Evolutionary conservation across 345 rosid genomes (phyloP), one percentile per base, ranked within the genome.

Genomic region (Nasturtium officinale): DNA sequence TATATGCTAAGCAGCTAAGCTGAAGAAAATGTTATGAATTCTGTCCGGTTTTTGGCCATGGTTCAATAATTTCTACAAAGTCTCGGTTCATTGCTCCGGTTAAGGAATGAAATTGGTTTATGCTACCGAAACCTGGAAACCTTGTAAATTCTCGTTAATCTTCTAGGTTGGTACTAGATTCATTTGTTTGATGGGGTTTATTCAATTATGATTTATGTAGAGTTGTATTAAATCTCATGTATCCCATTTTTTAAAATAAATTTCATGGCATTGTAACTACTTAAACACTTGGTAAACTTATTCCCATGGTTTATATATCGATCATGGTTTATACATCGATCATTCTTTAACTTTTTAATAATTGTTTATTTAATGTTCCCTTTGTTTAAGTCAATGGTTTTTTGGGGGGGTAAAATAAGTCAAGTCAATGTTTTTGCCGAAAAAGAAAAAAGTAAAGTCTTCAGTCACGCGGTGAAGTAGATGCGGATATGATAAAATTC

Each of bases 401-500:
- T 12, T 40, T 40, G 5, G 12, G 3, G 13, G 12, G 46, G 47
- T 43, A n/a, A 43, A 43, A 15, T n/a, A 43, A 15, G 47, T 43
- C 9, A 43, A 72, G 62, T 42, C 54, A 51, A 61, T 61, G 61
- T 18, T 62, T 61, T 61, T 28, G 69, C 76, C 17, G 7, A 20
- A 38, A 66, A 3, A n/a, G 16, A 9, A 66, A 9, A 66, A 6
- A 23, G 5, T 18, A 25, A 54, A 73, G 77, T 65, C 52, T 42
- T 20, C 30, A 59, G 45, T 57, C 61, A 56, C 43, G 35, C 53
- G 43, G 52, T 58, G 60, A 50, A 40, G 0, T 18, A 37, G 54
- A 74, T 67, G 78, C 67, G 51, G 73, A 67, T 67, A 67, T 50
- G 71, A 56, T 55, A 64, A 18, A 65, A 65, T 9, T 55, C 7